Conservation (phyloP, 78 protist genomes). For the Emiliania huxleyi region DNA sequence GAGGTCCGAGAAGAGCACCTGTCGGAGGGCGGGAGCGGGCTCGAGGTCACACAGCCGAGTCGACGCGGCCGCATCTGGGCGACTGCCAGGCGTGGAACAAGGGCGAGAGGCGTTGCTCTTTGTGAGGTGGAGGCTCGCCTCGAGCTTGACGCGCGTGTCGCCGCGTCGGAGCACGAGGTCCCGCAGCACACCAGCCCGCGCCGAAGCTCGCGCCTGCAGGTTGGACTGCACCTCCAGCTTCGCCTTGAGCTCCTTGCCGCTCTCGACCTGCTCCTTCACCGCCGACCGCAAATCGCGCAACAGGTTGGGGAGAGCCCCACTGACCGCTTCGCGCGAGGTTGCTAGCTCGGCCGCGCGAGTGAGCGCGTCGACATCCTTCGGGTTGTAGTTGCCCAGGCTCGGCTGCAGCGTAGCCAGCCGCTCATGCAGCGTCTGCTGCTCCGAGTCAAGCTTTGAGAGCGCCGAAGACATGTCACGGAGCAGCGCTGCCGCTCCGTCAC, state of each 20-base stretch:
- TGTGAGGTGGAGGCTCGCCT: too few relatives aligned
- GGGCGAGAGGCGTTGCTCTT: too few relatives aligned
- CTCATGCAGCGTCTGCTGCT: not conserved
- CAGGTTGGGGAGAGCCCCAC: not conserved
- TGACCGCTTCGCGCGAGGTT: not conserved
- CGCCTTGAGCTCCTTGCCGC: not conserved
- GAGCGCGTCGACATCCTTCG: not conserved
- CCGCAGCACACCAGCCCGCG: not conserved
- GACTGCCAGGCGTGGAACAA: too few relatives aligned
- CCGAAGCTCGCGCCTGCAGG: not conserved
- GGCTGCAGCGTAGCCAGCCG: not conserved
- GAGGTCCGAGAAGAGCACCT: not conserved
- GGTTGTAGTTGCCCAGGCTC: not conserved
- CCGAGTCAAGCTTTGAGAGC: too few relatives aligned
- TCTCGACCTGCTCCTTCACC: not conserved
- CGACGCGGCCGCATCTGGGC: too few relatives aligned
- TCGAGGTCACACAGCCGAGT: too few relatives aligned
- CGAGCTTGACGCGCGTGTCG: not conserved
- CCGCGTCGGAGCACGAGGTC: not conserved
- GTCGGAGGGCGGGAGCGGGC: too few relatives aligned
- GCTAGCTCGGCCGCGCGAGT: not conserved
- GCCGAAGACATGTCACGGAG: too few relatives aligned
- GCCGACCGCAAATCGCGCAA: not conserved
- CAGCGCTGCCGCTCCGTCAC: too few relatives aligned
- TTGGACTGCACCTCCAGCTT: not conserved